Evolutionary conservation across 306 rosid species (phyloP), one percentile per base, ranked within the genome.

Genomic region (Trifolium pratense): DNA sequence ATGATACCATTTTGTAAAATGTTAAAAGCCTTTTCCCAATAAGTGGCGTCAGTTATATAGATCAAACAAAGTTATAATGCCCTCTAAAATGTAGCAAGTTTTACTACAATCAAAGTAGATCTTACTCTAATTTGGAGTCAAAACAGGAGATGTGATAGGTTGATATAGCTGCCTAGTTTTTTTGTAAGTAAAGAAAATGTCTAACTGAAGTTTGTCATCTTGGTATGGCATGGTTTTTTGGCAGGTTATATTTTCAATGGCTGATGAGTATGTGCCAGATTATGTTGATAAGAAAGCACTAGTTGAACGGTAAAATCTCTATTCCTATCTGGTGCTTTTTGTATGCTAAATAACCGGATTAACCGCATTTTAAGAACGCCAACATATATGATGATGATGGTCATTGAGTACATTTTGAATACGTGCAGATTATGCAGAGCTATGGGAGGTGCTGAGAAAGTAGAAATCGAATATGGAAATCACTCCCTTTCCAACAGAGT

Each of bases 401-500:
- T 43, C 68, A 55, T 9, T 25, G 26, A 42, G n/a, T 70, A 9
- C 62, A 26, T 75, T 65, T 75, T 37, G 53, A 64, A 77, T 66
- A 71, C 53, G 34, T 78, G 92, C 87, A 95, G 99, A 77, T 78
- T 92, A 84, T 95, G 99, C 88, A 86, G 80, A 82, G 96, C 96
- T 32, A 73, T 95, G 96, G 97, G 99, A 75, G 99, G 91, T 60
- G 97, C 93, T 9, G 99, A 90, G 81, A 95, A 90, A 76, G 92
- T 90, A 60, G 97, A 95, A 75, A 90, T 95, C 8, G 89, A 90
- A 84, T 80, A 95, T 68, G 97, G 97, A 80, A 91, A 92, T 73
- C 99, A 95, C 71, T 88, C 99, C 65, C 99, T 95, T 40, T 95
- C 99, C 34, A 95, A 95, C 77, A 88, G 97, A 88, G 87, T 83